phyloP scores from a whole-genome alignment of 2,329 filamentous ascomycete genomes.

The Neonectria hederae region DNA sequence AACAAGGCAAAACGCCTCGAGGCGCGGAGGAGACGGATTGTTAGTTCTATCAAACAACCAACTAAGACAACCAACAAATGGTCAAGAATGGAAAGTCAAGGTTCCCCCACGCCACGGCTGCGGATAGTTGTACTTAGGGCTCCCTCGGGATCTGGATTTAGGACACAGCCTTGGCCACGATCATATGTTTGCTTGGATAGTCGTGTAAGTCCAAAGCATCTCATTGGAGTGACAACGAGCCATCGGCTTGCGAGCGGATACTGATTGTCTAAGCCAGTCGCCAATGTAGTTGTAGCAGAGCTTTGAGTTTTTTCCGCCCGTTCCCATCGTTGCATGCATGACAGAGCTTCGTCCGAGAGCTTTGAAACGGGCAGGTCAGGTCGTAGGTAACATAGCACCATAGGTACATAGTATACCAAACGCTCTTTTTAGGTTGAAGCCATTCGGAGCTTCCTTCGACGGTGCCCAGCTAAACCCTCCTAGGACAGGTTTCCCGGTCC shows the following conservation, averaged over 20 bases:
- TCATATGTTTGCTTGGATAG: background rate
- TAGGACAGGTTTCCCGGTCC: background rate
- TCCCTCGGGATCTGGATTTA: background rate
- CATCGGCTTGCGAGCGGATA: background rate
- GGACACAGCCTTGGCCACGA: background rate
- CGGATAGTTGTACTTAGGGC: background rate
- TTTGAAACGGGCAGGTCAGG: constrained; percentile 8
- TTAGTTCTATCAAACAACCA: background rate
- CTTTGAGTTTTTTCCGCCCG: background rate
- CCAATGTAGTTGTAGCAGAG: background rate
- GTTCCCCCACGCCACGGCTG: background rate
- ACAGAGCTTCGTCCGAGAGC: background rate
- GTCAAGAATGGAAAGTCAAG: background rate
- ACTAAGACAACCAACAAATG: background rate
- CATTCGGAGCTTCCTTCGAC: constrained; percentile 2
- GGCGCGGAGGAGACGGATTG: background rate
- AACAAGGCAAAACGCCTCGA: constrained; percentile 1
- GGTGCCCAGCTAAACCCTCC: background rate
- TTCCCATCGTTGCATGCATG: background rate
- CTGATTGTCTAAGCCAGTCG: background rate
- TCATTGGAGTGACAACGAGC: background rate
- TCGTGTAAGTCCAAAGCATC: background rate
- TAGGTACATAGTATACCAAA: background rate
- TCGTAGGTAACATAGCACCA: too few species aligned
- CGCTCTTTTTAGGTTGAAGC: constrained; percentile 1